Evolutionary conservation across 306 rosid genomes (phyloP), one percentile per base, ranked within the genome.

Genomic region (Quercus wislizeni): DNA sequence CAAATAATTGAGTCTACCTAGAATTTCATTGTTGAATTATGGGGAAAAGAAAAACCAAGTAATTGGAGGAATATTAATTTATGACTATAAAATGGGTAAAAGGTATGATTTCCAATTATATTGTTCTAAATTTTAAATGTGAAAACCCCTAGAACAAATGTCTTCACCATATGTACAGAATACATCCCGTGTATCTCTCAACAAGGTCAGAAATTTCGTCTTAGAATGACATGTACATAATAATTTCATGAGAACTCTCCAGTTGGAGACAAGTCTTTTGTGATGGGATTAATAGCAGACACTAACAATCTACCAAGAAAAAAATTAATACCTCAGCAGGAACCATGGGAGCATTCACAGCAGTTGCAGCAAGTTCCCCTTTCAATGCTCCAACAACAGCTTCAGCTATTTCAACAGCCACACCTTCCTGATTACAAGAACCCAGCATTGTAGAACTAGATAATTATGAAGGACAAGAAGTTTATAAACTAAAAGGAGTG

Each of bases 271-370:
- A 41, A 41, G 46, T 41, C 11, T 41, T 41, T 41, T 8, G 46
- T 41, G 64, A n/a, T 13, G 23, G 30, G 28, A 59, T 59, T 59
- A 59, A 21, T 27, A 59, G 31, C 7, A 21, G 31, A 59, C 12
- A 49, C 12, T 23, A 59, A 27, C 17, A 49, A 23, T 59, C 65
- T 28, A 59, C 65, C 31, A 59, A 59, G 25, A 23, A 23, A 59
- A 13, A 23, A 59, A 11, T 49, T 19, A 68, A 67, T 91, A 96
- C 99, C 99, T 96, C 98, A 2, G 99, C 92, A 46, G 98, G 89
- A 87, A 93, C 98, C 99, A 96, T 96, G 5, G 99, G 98, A 33
- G 99, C 99, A 88, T 96, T 96, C 81, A 96, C 99, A 5, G 99
- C 99, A 64, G 98, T 93, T 49, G 98, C 86, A 76, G 99, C 97